Evolutionary conservation across 2,329 filamentous ascomycete species (phyloP).

Genomic region (Nakataea oryzae): DNA sequence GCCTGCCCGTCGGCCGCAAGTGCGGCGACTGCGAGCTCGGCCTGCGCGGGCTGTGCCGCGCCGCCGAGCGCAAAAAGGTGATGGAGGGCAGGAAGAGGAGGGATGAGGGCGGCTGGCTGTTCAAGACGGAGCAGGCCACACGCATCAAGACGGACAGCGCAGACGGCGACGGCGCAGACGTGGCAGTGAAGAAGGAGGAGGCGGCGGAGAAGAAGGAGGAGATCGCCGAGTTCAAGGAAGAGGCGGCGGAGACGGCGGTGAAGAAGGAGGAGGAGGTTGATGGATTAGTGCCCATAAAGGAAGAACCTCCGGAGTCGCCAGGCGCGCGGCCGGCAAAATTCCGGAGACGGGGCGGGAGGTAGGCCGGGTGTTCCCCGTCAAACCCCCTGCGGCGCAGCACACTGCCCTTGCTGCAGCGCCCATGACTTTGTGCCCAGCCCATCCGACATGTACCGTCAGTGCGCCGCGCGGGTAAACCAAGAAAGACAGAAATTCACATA

Average conservation of each 20-base stretch:
- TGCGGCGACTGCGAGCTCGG: slow-evolving; percentile 85
- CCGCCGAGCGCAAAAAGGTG: slow-evolving; percentile 57
- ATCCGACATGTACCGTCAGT: too few species aligned
- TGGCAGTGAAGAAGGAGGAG: slow-evolving; percentile 13
- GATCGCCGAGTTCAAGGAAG: slow-evolving; percentile 12
- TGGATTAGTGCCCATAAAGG: not conserved
- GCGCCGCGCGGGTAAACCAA: not conserved
- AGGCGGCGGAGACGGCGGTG: slow-evolving; percentile 10
- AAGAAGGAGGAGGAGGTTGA: slow-evolving; percentile 14
- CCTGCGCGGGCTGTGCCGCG: slow-evolving; percentile 63
- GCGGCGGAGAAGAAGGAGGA: slow-evolving; percentile 16
- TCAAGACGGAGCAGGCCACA: slow-evolving; percentile 11
- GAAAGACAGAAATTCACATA: too few species aligned
- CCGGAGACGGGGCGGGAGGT: not conserved
- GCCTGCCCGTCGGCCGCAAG: slow-evolving; percentile 64
- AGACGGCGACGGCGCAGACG: not conserved
- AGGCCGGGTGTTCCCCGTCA: too few species aligned
- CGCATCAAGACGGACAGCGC: not conserved
- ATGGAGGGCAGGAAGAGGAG: slow-evolving; percentile 42
- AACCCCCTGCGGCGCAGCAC: too few species aligned
- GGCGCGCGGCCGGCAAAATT: not conserved
- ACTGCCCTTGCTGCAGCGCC: too few species aligned
- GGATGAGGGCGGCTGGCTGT: slow-evolving; percentile 15
- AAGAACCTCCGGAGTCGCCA: not conserved
- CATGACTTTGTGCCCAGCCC: too few species aligned